Base-by-base conservation (phyloP, 768 basidiomycete genomes). In the Zangia roseola region DNA sequence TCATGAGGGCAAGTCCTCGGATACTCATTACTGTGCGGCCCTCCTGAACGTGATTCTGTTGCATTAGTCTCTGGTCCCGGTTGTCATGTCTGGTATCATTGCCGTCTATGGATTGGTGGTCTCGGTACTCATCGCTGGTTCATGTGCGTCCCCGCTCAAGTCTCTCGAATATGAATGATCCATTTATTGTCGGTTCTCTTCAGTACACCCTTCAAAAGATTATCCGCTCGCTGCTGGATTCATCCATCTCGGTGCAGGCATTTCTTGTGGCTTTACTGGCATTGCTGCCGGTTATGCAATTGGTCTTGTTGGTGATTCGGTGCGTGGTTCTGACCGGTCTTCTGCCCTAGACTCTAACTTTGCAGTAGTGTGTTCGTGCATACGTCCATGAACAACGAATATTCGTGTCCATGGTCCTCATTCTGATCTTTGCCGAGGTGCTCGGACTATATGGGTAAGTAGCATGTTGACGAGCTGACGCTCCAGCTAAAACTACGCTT, bases 41-140 rank as follows among this genome's bases (percentile, higher is more conserved):
- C 19, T 28, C 19, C 17, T 36, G 40, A 57, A 26, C 19, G 26
- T n/a, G 34, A 39, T 35, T 20, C 21, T 31, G 16, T 54, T 12
- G 23, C 25, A 23, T 28, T 60, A 94, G 92, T 94, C 92, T 14
- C 78, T 97, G 45, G 93, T 97, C 55, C 94, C 94, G 5, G 94
- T 97, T 30, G 93, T 98, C 68, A 97, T 97, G 94, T 90, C 92
- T 49, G 94, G 94, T 72, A 97, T 97, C 69, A 94, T 97, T 57
- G 94, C 94, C 25, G 94, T 98, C 31, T 98, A 97, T 64, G 94
- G 94, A 8, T 79, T 98, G 35, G 95, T 98, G 9, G 94, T 97
- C 13, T 90, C 91, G 4, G 94, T 97, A 25, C 80, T 98, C 48
- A 97, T 97, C 53, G 79, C 88, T 16, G 91, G 91, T 45, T 71